Evolutionary conservation across 1,284 basidiomycete species (phyloP).

Genomic region (Caloboletus inedulis): DNA sequence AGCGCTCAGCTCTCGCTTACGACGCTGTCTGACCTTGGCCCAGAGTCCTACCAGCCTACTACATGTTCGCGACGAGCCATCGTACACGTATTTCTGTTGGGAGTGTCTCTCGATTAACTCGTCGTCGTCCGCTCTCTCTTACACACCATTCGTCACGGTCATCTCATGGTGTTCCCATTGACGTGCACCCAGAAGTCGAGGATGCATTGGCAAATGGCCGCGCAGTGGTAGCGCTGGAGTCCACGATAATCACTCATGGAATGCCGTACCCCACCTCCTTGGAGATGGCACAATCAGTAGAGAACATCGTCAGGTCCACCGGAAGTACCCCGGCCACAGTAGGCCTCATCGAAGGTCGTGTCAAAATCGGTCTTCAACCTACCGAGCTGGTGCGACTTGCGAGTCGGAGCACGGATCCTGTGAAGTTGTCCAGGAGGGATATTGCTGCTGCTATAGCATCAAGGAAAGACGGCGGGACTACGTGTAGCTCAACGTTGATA

Average conservation of each 20-base stretch:
- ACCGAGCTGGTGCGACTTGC: constrained; percentile 73
- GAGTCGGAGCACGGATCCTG: constrained; percentile 47
- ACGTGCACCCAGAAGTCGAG: constrained; percentile 76
- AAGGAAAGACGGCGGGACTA: constrained; percentile 81
- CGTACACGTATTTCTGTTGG: constrained; percentile 4
- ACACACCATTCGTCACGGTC: not conserved
- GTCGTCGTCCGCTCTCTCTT: constrained; percentile 7
- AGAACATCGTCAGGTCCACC: constrained; percentile 72
- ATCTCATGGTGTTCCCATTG: constrained; percentile 42
- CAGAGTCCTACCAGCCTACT: not conserved
- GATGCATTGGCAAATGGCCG: constrained; percentile 61
- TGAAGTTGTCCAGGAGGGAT: constrained; percentile 89
- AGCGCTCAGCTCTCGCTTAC: not conserved
- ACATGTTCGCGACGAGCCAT: constrained; percentile 21
- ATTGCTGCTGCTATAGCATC: constrained; percentile 74
- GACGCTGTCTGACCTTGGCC: not conserved
- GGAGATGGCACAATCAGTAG: constrained; percentile 70
- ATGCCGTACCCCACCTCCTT: constrained; percentile 81
- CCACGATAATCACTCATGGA: constrained; percentile 91
- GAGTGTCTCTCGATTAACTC: constrained; percentile 6
- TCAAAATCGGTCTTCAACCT: constrained; percentile 80
- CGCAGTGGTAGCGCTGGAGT: constrained; percentile 78
- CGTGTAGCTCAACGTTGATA: constrained; percentile 86
- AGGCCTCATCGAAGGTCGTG: constrained; percentile 77
- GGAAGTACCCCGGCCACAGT: constrained; percentile 90